phyloP scores from a whole-genome alignment of 1,139 yeast genomes.

The Taphrina deformans region DNA sequence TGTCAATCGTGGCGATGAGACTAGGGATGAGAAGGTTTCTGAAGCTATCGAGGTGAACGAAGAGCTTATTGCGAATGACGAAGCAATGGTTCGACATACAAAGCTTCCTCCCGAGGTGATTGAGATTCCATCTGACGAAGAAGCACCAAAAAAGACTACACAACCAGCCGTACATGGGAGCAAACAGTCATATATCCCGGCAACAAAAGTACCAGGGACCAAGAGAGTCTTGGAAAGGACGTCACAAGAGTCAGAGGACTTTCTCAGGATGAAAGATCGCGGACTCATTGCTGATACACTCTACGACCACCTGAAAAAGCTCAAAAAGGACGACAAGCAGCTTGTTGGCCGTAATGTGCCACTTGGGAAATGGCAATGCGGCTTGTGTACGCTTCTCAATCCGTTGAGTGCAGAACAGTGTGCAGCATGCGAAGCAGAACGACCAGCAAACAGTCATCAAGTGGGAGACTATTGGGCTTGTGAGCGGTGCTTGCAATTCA shows the following conservation, averaged over 20 bases:
- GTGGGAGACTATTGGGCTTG: constrained; percentile 18
- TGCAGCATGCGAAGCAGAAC: constrained; percentile 17
- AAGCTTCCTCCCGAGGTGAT: not conserved
- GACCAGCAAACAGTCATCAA: not conserved
- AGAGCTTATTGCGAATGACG: not conserved
- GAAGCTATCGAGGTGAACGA: not conserved
- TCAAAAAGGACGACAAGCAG: not conserved
- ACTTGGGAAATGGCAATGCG: constrained; percentile 20
- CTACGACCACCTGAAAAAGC: constrained; percentile 21
- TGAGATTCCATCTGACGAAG: constrained; percentile 20
- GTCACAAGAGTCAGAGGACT: not conserved
- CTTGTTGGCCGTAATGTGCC: not conserved
- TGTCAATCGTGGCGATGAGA: not conserved
- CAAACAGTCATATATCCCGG: not conserved
- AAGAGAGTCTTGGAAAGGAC: not conserved
- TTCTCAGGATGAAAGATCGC: constrained; percentile 18
- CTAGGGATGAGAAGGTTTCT: not conserved
- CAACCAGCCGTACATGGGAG: not conserved
- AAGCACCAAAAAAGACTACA: not conserved
- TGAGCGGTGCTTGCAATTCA: constrained; percentile 1
- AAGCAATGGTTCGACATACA: not conserved
- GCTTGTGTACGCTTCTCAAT: constrained; percentile 18
- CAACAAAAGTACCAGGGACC: not conserved
- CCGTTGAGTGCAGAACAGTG: constrained; percentile 5
- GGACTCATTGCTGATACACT: constrained; percentile 13